Conservation (phyloP, 257 asterid genomes). For the Gentiana dahurica region DNA sequence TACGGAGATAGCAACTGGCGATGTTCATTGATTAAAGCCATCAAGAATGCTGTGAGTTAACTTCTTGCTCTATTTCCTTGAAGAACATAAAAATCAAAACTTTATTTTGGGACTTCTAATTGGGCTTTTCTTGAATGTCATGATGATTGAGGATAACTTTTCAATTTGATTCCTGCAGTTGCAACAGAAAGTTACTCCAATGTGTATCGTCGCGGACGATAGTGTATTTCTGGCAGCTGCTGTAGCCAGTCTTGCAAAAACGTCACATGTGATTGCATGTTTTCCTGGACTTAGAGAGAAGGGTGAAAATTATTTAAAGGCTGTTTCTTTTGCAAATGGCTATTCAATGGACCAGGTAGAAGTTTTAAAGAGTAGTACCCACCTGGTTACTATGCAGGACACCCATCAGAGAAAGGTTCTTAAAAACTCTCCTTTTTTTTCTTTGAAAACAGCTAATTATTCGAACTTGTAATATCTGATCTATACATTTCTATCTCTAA, state of each 20-base stretch:
- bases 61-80: background rate
- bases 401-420: slow-evolving; percentile 48
- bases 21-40: slow-evolving; percentile 50
- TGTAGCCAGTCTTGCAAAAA: slow-evolving; percentile 42
- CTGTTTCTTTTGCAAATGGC: slow-evolving; percentile 51
- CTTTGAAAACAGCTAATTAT: no score
- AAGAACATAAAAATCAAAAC: no score
- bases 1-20: slow-evolving; percentile 73
- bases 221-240: slow-evolving; percentile 67
- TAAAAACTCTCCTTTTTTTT: background rate
- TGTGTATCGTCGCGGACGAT: slow-evolving; percentile 82
- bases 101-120: no score
- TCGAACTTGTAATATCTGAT: no score
- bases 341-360: slow-evolving; percentile 55
- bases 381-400: slow-evolving; percentile 34
- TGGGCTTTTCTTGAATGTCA: no score
- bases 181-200: slow-evolving; percentile 38
- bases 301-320: slow-evolving; percentile 50
- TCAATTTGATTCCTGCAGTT: slow-evolving; percentile 34
- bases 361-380: slow-evolving; percentile 30
- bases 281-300: slow-evolving; percentile 77
- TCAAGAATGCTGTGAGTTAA: slow-evolving; percentile 53
- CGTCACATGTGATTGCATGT: slow-evolving; percentile 55
- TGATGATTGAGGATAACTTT: no score
- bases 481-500: no score